A percentile compares a stretch with the other conserved stretches of the same genome.
These are phyloP conservation scores for Setaria italica DNA, from an alignment of 202 grass and related monocot genomes.

Conservation along the genomic window DNA sequence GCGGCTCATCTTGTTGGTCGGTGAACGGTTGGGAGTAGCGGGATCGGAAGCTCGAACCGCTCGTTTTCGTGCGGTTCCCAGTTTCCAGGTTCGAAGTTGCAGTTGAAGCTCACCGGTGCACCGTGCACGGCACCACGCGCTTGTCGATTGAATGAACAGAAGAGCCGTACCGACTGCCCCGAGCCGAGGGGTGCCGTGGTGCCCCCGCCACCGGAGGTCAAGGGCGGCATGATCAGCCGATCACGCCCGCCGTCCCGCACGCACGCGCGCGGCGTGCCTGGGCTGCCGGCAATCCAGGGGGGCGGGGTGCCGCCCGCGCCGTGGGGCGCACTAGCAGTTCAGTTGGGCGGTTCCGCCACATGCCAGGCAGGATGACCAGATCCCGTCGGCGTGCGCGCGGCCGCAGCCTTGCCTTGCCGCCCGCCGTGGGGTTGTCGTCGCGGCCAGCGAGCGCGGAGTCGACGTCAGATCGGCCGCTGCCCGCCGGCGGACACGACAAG, in stretches of 20 bases:
- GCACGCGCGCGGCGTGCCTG: not conserved
- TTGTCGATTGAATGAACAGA: not conserved
- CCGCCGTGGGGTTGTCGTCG: no score
- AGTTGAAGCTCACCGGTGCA: not conserved
- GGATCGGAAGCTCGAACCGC: not conserved
- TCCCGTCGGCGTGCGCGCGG: conserved; percentile 1
- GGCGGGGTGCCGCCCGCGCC: not conserved
- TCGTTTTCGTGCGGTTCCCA: not conserved
- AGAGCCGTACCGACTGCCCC: not conserved
- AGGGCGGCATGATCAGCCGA: not conserved
- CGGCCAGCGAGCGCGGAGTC: no score
- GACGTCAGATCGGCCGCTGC: no score
- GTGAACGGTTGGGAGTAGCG: no score
- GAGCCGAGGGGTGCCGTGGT: not conserved
- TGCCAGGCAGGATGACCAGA: not conserved
- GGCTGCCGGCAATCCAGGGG: not conserved
- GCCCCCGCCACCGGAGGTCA: conserved; percentile 4
- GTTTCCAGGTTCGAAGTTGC: not conserved
- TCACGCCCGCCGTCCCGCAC: not conserved
- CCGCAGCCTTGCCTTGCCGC: no score
- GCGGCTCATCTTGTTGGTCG: no score
- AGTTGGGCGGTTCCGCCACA: not conserved
- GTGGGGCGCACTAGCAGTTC: not conserved
- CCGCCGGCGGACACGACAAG: no score
- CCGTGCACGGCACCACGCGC: not conserved